Evolutionary conservation across 2,329 filamentous ascomycete species (phyloP), one percentile per base, ranked within the genome.

Genomic region (Penicillium palitans): DNA sequence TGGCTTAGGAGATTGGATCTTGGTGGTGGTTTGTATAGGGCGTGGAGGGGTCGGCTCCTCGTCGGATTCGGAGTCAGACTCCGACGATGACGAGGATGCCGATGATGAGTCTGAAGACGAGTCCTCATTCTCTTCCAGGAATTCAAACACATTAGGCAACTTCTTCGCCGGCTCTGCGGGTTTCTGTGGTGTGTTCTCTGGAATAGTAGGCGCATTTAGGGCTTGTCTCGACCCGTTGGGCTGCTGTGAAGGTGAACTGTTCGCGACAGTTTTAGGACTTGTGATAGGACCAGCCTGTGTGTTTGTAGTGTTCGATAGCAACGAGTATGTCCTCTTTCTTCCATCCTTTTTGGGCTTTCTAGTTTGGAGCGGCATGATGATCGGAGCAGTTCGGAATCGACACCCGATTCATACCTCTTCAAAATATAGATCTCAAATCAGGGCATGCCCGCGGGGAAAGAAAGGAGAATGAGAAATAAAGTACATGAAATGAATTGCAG

Each of bases 141-240:
- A 78, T 45, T 77, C 70, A 61, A 78, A 78, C 9, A 78, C 75
- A 63, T 77, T 71, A 5, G 74, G 74, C 15, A 64, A 49, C 40
- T 62, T 67, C 39, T 62, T 65, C 27, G 65, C 49, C 4, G 64
- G 37, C 31, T 60, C 66, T 25, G 55, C 51, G 6, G 63, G 24
- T 42, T 66, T 68, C 19, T 37, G 40, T 12, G 45, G 41, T 35
- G 55, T 19, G 17, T 42, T 39, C 33, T 59, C 55, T 45, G 56
- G 31, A 52, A 62, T 46, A 33, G 57, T 57, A 54, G 61, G 64
- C 29, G 60, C 45, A 45, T 67, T 68, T 45, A 62, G 42, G 33
- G 59, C 35, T 59, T 63, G 55, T 45, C 61, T 64, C 41, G 65
- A 41, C 6, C 44, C 61, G 49, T 56, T 65, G 41, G 37, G 46